phyloP scores from a whole-genome alignment of 352 stramenopile genomes.

The Blastocystis sp. region DNA sequence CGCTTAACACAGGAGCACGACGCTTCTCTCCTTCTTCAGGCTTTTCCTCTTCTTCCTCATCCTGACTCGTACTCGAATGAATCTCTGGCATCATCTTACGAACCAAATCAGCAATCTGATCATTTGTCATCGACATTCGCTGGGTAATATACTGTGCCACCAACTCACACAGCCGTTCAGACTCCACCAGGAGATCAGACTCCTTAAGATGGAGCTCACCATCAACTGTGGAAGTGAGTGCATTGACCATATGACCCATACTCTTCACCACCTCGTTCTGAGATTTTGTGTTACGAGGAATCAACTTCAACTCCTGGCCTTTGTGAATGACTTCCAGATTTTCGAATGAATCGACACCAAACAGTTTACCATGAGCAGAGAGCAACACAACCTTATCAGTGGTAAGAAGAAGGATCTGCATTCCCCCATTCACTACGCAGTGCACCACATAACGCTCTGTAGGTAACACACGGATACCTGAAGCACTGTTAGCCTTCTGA shows the following conservation, averaged over 20 bases:
- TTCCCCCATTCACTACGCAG: constrained; percentile 20
- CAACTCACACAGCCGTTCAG: neutral
- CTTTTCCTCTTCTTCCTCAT: neutral
- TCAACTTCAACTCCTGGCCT: constrained; percentile 53
- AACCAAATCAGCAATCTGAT: constrained; percentile 31
- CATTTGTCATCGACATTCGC: constrained; percentile 21
- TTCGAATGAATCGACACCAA: constrained; percentile 31
- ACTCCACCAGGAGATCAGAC: constrained; percentile 35
- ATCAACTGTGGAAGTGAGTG: constrained; percentile 32
- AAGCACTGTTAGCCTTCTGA: constrained; percentile 25
- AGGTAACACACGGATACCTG: constrained; percentile 22
- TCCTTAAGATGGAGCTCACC: constrained; percentile 38
- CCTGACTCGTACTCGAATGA: neutral
- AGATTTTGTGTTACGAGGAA: constrained; percentile 6
- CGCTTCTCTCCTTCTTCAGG: neutral
- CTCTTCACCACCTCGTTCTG: constrained; percentile 47
- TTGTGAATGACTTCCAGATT: constrained; percentile 18
- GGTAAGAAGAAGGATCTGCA: constrained; percentile 31
- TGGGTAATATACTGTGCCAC: neutral
- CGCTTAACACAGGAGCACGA: neutral
- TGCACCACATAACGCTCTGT: constrained; percentile 65
- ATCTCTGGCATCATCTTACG: constrained; percentile 38
- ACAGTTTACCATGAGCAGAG: constrained; percentile 6
- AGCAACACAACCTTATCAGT: constrained; percentile 30
- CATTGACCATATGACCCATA: constrained; percentile 21